Conservation (phyloP, 169 alveolate species). For the Perkinsus chesapeaki region DNA sequence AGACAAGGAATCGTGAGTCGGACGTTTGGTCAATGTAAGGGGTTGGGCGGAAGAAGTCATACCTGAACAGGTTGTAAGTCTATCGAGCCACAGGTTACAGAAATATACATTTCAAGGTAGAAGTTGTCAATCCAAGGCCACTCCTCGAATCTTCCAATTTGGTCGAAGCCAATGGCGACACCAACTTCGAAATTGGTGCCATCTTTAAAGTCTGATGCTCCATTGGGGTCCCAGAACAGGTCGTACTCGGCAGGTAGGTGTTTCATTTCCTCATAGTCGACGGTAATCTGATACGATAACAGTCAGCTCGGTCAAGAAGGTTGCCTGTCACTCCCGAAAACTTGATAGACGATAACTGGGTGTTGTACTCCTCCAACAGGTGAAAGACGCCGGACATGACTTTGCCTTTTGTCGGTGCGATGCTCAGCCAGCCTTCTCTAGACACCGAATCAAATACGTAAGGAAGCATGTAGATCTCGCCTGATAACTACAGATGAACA, state of each 20-base stretch:
- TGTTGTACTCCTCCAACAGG: not conserved
- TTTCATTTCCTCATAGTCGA: not conserved
- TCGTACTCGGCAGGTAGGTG: not conserved
- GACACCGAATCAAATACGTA: not conserved
- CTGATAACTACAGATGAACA: not conserved
- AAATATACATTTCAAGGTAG: not conserved
- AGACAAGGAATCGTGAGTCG: not conserved
- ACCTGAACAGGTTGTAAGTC: not conserved
- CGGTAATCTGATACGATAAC: not conserved
- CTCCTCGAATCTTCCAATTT: not conserved
- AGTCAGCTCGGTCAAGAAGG: not conserved
- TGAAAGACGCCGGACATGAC: not conserved
- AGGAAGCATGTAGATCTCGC: not conserved
- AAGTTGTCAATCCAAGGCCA: not conserved
- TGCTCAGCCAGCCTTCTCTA: not conserved
- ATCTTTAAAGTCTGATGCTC: not conserved
- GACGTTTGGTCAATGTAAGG: not conserved
- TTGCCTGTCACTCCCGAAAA: not conserved
- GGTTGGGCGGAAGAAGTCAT: not conserved
- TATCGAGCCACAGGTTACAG: not conserved
- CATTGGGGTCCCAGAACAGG: not conserved
- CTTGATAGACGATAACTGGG: not conserved
- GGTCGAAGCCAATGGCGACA: not conserved
- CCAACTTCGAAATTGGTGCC: not conserved
- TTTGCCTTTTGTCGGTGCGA: not conserved